Evolutionary conservation across 2,329 filamentous ascomycete genomes (phyloP).

Genomic region (Ceratocystiopsis sp.): DNA sequence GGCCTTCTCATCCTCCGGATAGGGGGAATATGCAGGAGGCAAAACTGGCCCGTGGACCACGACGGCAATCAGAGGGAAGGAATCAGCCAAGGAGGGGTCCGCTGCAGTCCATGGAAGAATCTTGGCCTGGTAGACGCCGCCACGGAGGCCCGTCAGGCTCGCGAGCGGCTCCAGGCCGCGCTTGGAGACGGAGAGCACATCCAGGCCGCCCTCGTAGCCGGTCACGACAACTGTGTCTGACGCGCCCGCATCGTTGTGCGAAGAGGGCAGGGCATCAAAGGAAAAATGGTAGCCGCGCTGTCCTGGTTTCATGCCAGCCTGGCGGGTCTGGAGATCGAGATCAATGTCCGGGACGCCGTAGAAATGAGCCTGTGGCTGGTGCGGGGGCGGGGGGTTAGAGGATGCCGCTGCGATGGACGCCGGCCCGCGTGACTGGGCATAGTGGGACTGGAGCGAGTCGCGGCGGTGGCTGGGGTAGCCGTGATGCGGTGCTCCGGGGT

Average conservation of each 20-base stretch:
- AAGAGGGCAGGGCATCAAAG: conserved; percentile 53
- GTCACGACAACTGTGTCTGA: conserved; percentile 53
- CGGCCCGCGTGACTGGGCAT: conserved; percentile 26
- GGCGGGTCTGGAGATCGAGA: conserved; percentile 29
- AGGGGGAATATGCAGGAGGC: conserved; percentile 17
- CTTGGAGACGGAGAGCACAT: conserved; percentile 57
- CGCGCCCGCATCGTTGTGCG: conserved; percentile 15
- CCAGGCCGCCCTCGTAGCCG: conserved; percentile 65
- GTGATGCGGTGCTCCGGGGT: conserved; percentile 17
- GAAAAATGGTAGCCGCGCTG: conserved; percentile 63
- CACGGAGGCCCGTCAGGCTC: conserved; percentile 58
- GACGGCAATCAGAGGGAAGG: conserved; percentile 61
- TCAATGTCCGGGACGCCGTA: conserved; percentile 61
- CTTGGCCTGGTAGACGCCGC: conserved; percentile 67
- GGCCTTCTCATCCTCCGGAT: not conserved
- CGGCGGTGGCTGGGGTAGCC: conserved; percentile 26
- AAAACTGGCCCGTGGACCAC: conserved; percentile 62
- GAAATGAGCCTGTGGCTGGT: conserved; percentile 62
- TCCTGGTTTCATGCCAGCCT: conserved; percentile 39
- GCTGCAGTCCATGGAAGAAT: conserved; percentile 53
- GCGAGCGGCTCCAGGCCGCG: conserved; percentile 53
- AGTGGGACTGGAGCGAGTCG: conserved; percentile 34
- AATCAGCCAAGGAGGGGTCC: conserved; percentile 29
- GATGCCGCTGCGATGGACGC: conserved; percentile 3
- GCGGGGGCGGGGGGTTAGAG: conserved; percentile 48